phyloP scores from a whole-genome alignment of 306 rosid genomes.

The Dalbergia cochinchinensis region DNA sequence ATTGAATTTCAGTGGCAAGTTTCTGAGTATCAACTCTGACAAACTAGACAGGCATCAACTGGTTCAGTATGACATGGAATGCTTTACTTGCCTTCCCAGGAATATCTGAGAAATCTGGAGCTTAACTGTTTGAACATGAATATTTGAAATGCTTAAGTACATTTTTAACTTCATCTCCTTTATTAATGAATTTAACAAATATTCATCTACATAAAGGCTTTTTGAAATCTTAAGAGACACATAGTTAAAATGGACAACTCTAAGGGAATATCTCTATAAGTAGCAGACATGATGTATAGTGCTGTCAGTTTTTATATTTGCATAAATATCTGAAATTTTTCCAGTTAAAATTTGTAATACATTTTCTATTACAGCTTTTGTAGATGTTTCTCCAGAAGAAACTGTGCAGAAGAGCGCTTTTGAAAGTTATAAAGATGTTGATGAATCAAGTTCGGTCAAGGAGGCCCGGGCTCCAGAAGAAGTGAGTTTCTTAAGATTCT shows the following conservation, averaged over 20 bases:
- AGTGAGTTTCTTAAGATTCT: slow-evolving; percentile 59
- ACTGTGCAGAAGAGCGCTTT: slow-evolving; percentile 70
- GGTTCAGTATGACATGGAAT: slow-evolving; percentile 2
- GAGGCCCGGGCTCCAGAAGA: slow-evolving; percentile 53
- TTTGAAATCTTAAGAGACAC: neutral
- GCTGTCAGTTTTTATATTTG: slow-evolving; percentile 14
- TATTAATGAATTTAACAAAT: neutral
- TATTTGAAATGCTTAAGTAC: slow-evolving; percentile 4
- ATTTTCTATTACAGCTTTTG: slow-evolving; percentile 73
- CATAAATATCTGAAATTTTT: slow-evolving; percentile 32
- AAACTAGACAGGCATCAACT: neutral
- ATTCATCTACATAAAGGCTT: neutral
- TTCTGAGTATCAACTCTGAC: neutral
- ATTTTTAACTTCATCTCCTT: neutral
- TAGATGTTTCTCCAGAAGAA: slow-evolving; percentile 93
- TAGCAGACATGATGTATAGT: slow-evolving; percentile 30
- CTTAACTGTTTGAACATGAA: slow-evolving; percentile 1
- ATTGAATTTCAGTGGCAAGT: neutral
- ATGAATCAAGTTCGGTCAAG: slow-evolving; percentile 55
- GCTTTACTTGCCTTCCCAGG: neutral
- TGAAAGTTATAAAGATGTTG: slow-evolving; percentile 69
- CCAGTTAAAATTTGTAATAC: slow-evolving; percentile 30
- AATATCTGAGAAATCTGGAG: neutral
- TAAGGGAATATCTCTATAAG: slow-evolving; percentile 4
- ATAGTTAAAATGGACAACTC: neutral